phyloP scores from a whole-genome alignment of 1,139 yeast genomes.

The Yamadazyma blattariae region DNA sequence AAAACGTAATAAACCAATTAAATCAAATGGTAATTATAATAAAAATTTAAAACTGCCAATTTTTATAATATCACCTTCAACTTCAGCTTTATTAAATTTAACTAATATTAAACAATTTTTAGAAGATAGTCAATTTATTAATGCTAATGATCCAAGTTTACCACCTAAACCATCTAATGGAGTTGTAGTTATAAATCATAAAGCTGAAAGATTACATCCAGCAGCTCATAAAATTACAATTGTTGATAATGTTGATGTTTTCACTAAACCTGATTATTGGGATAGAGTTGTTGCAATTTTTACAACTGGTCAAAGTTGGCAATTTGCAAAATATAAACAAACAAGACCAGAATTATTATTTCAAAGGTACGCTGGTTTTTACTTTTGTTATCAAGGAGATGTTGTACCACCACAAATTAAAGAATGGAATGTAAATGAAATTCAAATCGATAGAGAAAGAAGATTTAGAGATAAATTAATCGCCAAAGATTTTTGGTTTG shows the following conservation, averaged over 20 bases:
- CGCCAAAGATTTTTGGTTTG: slow-evolving; percentile 81
- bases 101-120: slow-evolving; percentile 79
- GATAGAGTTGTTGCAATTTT: slow-evolving; percentile 91
- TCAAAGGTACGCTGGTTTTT: slow-evolving; percentile 82
- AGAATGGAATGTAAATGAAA: slow-evolving; percentile 85
- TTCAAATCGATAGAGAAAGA: slow-evolving; percentile 75
- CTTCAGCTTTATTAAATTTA: slow-evolving; percentile 83
- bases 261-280: slow-evolving; percentile 96
- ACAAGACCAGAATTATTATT: slow-evolving; percentile 76
- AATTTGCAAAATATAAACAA: slow-evolving; percentile 83
- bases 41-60: slow-evolving; percentile 71
- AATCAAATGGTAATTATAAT: slow-evolving; percentile 12
- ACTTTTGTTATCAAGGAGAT: slow-evolving; percentile 75
- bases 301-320: slow-evolving; percentile 98
- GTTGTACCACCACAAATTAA: slow-evolving; percentile 69
- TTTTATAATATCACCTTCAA: slow-evolving; percentile 88
- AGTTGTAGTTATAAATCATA: slow-evolving; percentile 53
- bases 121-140: slow-evolving; percentile 70
- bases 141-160: slow-evolving; percentile 42
- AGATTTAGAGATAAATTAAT: slow-evolving; percentile 89
- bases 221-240: slow-evolving; percentile 65
- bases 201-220: slow-evolving; percentile 52
- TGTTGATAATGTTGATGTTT: slow-evolving; percentile 84
- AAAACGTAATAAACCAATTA: slow-evolving; percentile 37
- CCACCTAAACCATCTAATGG: slow-evolving; percentile 37